phyloP scores from a whole-genome alignment of 805 yeast genomes.

The Hanseniaspora singularis region DNA sequence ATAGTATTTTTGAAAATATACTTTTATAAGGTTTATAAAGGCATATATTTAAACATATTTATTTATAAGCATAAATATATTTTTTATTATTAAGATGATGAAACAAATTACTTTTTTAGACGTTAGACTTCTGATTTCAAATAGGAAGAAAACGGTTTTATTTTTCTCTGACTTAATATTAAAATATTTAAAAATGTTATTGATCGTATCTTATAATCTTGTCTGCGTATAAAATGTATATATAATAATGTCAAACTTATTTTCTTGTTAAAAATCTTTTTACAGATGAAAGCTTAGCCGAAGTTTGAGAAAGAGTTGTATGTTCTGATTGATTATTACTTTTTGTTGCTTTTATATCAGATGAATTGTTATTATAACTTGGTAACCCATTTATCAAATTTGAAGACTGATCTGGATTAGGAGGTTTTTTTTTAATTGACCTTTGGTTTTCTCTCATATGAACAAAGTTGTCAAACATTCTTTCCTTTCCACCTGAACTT shows the following conservation, averaged over 20 bases:
- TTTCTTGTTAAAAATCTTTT: constrained; percentile 15
- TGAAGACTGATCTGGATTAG: constrained; percentile 24
- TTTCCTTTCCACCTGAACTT: constrained; percentile 17
- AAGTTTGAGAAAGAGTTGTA: constrained; percentile 2
- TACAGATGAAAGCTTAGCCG: constrained; percentile 2
- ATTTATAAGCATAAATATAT: not conserved
- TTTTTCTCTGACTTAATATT: constrained; percentile 1
- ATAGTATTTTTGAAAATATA: too few relatives aligned
- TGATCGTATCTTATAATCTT: too few relatives aligned
- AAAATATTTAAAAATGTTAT: too few relatives aligned
- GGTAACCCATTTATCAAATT: constrained; percentile 31
- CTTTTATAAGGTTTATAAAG: too few relatives aligned
- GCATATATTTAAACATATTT: too few relatives aligned
- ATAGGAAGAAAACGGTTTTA: constrained; percentile 23
- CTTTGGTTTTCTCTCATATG: constrained; percentile 20
- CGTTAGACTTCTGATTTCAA: constrained; percentile 31
- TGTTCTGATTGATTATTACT: not conserved
- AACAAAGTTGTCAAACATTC: constrained; percentile 30
- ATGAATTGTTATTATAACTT: constrained; percentile 3
- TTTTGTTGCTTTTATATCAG: not conserved
- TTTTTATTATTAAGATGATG: constrained; percentile 21
- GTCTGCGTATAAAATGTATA: too few relatives aligned
- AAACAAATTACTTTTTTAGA: constrained; percentile 26
- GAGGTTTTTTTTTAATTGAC: constrained; percentile 16
- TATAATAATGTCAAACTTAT: too few relatives aligned